Evolutionary conservation across 2,329 filamentous ascomycete genomes (phyloP).

Genomic region (Microcyclosporella mali): DNA sequence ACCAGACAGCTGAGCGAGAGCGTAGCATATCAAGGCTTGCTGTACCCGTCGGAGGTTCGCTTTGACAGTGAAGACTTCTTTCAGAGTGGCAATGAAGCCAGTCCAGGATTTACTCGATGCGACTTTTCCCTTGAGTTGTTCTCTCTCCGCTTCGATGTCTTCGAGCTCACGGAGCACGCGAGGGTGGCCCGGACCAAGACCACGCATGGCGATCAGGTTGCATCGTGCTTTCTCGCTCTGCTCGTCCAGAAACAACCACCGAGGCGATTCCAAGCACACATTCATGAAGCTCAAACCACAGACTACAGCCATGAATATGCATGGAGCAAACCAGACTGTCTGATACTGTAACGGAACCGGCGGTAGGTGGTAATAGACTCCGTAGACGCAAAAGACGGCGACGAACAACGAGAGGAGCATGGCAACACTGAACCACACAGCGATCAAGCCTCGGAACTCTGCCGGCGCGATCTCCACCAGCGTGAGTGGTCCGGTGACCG

Average conservation of each 20-base stretch:
- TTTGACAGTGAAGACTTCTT: constrained; percentile 15
- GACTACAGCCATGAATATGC: constrained; percentile 27
- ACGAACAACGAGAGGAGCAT: constrained; percentile 33
- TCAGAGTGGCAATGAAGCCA: constrained; percentile 5
- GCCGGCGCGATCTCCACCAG: constrained; percentile 38
- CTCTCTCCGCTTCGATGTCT: not conserved
- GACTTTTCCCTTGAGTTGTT: constrained; percentile 4
- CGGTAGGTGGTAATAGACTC: constrained; percentile 29
- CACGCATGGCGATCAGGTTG: constrained; percentile 28
- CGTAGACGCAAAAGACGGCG: constrained; percentile 34
- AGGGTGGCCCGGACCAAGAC: constrained; percentile 8
- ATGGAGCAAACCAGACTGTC: constrained; percentile 29
- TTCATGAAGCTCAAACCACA: constrained; percentile 26
- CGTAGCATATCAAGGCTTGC: constrained; percentile 14
- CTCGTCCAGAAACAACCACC: constrained; percentile 32
- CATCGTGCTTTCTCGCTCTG: constrained; percentile 26
- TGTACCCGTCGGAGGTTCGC: constrained; percentile 15
- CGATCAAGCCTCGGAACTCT: constrained; percentile 37
- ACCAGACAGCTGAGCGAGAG: constrained; percentile 38
- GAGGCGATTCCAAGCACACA: constrained; percentile 30
- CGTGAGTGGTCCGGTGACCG: constrained; percentile 35
- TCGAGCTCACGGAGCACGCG: not conserved
- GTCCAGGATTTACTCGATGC: not conserved
- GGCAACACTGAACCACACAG: constrained; percentile 35
- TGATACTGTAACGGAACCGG: constrained; percentile 31